Evolutionary conservation across 495 filamentous ascomycete species (phyloP), one percentile per base, ranked within the genome.

Genomic region (Daldinia grandis): DNA sequence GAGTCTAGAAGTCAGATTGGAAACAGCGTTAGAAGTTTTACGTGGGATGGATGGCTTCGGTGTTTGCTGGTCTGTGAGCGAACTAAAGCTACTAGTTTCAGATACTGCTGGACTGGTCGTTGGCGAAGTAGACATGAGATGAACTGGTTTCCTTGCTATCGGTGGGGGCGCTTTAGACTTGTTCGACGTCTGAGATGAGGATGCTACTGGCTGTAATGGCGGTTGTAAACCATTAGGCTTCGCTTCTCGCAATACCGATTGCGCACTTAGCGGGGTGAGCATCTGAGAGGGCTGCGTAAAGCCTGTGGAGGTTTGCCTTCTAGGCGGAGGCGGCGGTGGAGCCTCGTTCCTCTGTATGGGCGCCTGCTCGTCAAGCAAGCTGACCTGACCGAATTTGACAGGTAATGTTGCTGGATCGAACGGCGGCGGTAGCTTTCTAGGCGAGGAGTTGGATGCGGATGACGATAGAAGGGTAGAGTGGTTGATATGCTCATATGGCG

Each of bases 361-460:
- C 47, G 63, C 71, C 24, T 70, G 49, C 12, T 84, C 82, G 51
- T 81, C 80, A 21, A 49, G 67, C 37, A 80, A 57, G 28, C 76
- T 79, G 64, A 78, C 66, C 28, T 81, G 76, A 1, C 81, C 74
- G 24, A 79, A 50, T 73, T 82, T 83, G 27, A 71, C 72, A 3
- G 81, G 78, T 5, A 85, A 68, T 5, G 79, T 74, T 35, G 79
- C 75, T n/a, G 85, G 79, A 61, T 88, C 83, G 58, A 81, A 85
- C 2, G 86, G 82, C 5, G 87, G 87, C 27, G 86, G 85, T 2
- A 85, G 76, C 73, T 83, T 86, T 58, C 85, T 79, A 30, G 81
- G 79, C 14, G 69, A 69, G 8, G 81, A 77, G 27, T 73, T 80
- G 31, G 81, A 82, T 38, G 77, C 76, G 25, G 64, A 74, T 14